Evolutionary conservation across 1,284 basidiomycete species (phyloP).

Genomic region (Boletellus dicymbophilus): DNA sequence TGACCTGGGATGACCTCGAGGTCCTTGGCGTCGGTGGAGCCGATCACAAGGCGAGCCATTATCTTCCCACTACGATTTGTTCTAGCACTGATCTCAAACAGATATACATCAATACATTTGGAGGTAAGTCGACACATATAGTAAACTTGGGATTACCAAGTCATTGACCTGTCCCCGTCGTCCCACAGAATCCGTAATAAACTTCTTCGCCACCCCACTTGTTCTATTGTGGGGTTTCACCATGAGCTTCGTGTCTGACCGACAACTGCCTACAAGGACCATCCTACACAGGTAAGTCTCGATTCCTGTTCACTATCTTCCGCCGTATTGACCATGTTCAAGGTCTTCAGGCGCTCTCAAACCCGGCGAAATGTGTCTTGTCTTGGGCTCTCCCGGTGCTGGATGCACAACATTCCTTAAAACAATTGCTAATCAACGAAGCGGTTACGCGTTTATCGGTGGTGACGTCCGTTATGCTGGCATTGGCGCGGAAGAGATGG

Average conservation of each 20-base stretch:
- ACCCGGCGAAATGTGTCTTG: slow-evolving; percentile 44
- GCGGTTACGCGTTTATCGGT: slow-evolving; percentile 56
- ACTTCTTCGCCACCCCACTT: slow-evolving; percentile 59
- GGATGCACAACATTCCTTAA: slow-evolving; percentile 85
- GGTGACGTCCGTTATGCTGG: slow-evolving; percentile 80
- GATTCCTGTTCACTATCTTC: not conserved
- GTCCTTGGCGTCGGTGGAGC: slow-evolving; percentile 71
- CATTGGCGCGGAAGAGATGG: slow-evolving; percentile 66
- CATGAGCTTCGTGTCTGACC: slow-evolving; percentile 58
- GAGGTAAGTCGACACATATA: slow-evolving; percentile 40
- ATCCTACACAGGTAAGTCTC: slow-evolving; percentile 67
- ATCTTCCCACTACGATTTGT: not conserved
- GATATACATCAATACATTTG: slow-evolving; percentile 70
- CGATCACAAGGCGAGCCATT: slow-evolving; percentile 51
- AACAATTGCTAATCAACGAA: slow-evolving; percentile 70
- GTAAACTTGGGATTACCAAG: slow-evolving; percentile 1
- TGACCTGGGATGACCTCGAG: slow-evolving; percentile 75
- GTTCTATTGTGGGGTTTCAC: slow-evolving; percentile 51
- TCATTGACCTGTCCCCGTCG: not conserved
- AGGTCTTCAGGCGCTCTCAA: slow-evolving; percentile 75
- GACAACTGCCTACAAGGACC: slow-evolving; percentile 50
- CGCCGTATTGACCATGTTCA: slow-evolving; percentile 28
- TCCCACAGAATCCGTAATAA: slow-evolving; percentile 56
- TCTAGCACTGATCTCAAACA: slow-evolving; percentile 26
- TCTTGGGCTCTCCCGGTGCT: slow-evolving; percentile 82